Evolutionary conservation across 495 filamentous ascomycete genomes (phyloP).

Genomic region (Tuber magnatum): DNA sequence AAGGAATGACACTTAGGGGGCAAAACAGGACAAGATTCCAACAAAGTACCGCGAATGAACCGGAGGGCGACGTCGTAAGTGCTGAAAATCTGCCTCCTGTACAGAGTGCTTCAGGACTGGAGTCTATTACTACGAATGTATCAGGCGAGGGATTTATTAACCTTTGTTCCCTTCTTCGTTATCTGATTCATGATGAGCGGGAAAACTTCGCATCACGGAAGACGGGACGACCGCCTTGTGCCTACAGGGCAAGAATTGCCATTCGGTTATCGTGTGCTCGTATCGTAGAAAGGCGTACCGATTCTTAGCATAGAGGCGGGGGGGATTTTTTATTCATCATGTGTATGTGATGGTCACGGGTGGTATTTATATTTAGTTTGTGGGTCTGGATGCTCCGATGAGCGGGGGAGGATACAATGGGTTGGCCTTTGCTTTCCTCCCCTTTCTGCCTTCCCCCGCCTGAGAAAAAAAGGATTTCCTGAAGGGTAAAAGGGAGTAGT

Average conservation of each 20-base stretch:
- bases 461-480: neutral
- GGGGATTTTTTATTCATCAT: neutral
- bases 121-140: neutral
- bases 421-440: neutral
- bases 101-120: too few relatives aligned
- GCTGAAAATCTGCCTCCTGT: too few relatives aligned
- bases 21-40: too few relatives aligned
- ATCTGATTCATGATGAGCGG: neutral
- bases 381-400: neutral
- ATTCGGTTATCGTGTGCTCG: too few relatives aligned
- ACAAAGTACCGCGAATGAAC: too few relatives aligned
- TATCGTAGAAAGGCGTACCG: neutral
- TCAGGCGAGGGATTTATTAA: neutral
- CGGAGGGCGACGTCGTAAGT: too few relatives aligned
- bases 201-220: neutral
- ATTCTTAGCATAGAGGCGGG: neutral
- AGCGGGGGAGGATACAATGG: neutral
- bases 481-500: too few relatives aligned
- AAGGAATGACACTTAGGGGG: too few relatives aligned
- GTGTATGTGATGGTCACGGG: neutral
- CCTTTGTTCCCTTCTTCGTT: neutral
- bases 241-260: neutral
- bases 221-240: neutral
- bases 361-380: neutral
- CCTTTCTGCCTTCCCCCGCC: neutral